Evolutionary conservation across 192 early-diverging fungal species (phyloP).

Genomic region (Funneliformis mosseae): DNA sequence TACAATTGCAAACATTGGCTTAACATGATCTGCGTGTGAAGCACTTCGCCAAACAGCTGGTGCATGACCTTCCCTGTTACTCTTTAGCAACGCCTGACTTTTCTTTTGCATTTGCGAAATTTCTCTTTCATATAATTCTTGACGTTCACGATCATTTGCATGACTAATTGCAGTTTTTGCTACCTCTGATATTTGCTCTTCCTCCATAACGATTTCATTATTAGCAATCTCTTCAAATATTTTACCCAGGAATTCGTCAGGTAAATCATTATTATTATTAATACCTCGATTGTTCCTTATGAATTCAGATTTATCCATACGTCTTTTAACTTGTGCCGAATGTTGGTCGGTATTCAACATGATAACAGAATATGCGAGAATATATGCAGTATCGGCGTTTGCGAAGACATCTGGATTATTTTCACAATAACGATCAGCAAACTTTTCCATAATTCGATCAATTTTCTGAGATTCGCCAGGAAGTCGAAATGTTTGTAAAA

Average conservation of each 20-base stretch:
- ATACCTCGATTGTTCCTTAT: constrained; percentile 93
- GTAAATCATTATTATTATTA: constrained; percentile 85
- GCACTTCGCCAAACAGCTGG: constrained; percentile 57
- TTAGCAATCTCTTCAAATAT: constrained; percentile 84
- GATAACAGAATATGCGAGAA: constrained; percentile 89
- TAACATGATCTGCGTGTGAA: constrained; percentile 84
- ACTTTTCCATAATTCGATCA: constrained; percentile 95
- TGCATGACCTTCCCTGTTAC: constrained; percentile 48
- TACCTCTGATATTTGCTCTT: constrained; percentile 66
- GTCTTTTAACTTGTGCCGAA: constrained; percentile 79
- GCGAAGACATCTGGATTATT: constrained; percentile 82
- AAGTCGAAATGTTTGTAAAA: constrained; percentile 87
- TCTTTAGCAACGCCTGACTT: constrained; percentile 64
- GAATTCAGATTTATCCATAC: constrained; percentile 89
- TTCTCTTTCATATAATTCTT: constrained; percentile 62
- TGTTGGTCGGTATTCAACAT: constrained; percentile 95
- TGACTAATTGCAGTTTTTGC: constrained; percentile 37
- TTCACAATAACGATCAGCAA: constrained; percentile 87
- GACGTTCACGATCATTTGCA: constrained; percentile 47
- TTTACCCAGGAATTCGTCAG: constrained; percentile 65
- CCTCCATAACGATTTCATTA: constrained; percentile 93
- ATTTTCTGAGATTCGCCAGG: constrained; percentile 96
- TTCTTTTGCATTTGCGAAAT: constrained; percentile 73
- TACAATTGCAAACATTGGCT: constrained; percentile 86
- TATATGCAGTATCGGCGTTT: constrained; percentile 91